Evolutionary conservation across 2,329 filamentous ascomycete species (phyloP), one percentile per base, ranked within the genome.

Genomic region (Didymella lethalis): DNA sequence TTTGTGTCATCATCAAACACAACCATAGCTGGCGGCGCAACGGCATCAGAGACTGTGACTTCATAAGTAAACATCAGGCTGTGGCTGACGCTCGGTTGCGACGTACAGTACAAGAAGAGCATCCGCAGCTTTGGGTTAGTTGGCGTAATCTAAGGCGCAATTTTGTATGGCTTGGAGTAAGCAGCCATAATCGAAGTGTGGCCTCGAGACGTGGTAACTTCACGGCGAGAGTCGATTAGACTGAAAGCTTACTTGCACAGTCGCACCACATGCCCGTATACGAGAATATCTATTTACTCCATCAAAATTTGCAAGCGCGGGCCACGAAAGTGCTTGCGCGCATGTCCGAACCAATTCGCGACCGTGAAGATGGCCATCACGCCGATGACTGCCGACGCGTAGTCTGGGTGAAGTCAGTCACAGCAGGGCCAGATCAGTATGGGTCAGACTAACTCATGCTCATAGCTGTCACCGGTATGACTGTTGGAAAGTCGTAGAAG

Each of bases 1-100:
- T 80, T 80, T 8, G 59, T 66, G 0, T 65, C 48, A 5, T 63
- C 69, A 53, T 80, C 78, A 10, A 79, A 60, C 0, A 80, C 72
- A 1, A 80, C 77, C 78, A 80, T 80, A 20, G 74, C 70, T 0
- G 76, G 73, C 0, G 76, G 73, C 0, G 78, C 78, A 10, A 80
- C 72, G 11, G 55, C 70, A 18, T 75, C 66, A 4, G 78, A 75
- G 44, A 79, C 76, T 78, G 0, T 2, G 0, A 8, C 32, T 54
- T 48, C 14, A 23, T 60, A 11, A 57, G 54, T 34, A 38, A 7
- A 36, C 18, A 4, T 25, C 3, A 36, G 32, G 16, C 32, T n/a
- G 7, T 18, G n/a, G 10, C 5, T 11, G 11, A 28, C n/a, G 41
- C 12, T 36, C 4, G 14, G 7, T 18, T 6, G 32, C n/a, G 14